These are phyloP conservation scores for Rhodotorula sp. DNA, from an alignment of 1,284 basidiomycete genomes.

Conservation along the genomic window DNA sequence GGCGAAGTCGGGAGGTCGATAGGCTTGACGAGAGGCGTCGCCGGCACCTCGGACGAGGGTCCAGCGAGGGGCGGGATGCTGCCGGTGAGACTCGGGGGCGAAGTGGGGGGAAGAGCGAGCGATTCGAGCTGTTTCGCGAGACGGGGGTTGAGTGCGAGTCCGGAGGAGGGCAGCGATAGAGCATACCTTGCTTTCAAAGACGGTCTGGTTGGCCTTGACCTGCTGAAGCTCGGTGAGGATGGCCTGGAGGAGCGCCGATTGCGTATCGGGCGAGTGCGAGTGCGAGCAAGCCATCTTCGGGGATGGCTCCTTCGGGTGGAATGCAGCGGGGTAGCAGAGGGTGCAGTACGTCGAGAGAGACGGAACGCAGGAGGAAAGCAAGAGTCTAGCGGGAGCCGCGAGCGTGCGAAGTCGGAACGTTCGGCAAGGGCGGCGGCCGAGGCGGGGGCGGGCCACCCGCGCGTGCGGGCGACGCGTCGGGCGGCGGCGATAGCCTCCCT, in stretches of 20 bases:
- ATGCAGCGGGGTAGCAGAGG: too few relatives aligned
- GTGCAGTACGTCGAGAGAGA: too few relatives aligned
- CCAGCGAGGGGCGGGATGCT: slow-evolving; percentile 18
- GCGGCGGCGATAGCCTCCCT: too few relatives aligned
- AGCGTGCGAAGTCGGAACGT: too few relatives aligned
- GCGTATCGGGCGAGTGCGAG: neutral
- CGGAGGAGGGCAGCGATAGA: rapidly evolving
- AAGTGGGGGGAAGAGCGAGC: slow-evolving; percentile 23
- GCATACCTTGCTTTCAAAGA: slow-evolving; percentile 41
- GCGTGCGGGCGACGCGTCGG: too few relatives aligned
- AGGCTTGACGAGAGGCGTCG: slow-evolving; percentile 30
- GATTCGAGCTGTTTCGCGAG: slow-evolving; percentile 26
- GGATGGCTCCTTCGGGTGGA: too few relatives aligned
- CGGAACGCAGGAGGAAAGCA: too few relatives aligned
- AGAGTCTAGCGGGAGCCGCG: too few relatives aligned
- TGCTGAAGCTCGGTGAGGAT: slow-evolving; percentile 44
- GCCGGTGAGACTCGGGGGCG: slow-evolving; percentile 16
- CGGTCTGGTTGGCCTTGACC: slow-evolving; percentile 41
- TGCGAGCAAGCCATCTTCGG: neutral
- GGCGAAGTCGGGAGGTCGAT: slow-evolving; percentile 27
- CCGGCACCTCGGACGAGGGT: neutral
- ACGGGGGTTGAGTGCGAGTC: neutral
- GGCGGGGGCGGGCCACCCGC: too few relatives aligned
- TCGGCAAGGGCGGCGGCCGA: too few relatives aligned
- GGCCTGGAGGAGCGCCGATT: slow-evolving; percentile 32